These are phyloP conservation scores for Rhodosporidiobolus sp. DNA, from an alignment of 768 basidiomycete species.

Conservation along the genomic window DNA sequence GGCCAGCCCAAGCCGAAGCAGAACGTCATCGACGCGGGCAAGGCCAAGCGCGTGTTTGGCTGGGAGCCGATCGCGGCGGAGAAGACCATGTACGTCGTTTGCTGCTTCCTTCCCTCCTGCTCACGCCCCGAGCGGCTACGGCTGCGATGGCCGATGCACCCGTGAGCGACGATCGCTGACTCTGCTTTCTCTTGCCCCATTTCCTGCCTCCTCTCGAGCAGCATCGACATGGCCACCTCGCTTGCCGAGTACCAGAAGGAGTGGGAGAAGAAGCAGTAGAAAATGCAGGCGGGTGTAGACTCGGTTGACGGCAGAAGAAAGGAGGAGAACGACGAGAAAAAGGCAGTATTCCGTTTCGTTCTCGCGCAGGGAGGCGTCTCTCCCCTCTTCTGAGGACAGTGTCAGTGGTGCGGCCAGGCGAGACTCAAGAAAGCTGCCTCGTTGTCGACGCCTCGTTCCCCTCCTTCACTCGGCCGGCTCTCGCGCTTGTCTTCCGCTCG, in stretches of 20 bases:
- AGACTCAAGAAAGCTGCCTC: too few relatives aligned
- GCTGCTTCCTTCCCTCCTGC: too few relatives aligned
- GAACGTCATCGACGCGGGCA: slow-evolving; percentile 29
- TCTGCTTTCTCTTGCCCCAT: not conserved
- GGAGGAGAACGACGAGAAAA: not conserved
- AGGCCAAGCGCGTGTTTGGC: slow-evolving; percentile 16
- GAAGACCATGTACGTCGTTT: slow-evolving; percentile 29
- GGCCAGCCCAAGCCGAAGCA: slow-evolving; percentile 16
- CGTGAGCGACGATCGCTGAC: too few relatives aligned
- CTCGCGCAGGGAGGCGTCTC: too few relatives aligned
- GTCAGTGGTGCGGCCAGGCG: too few relatives aligned
- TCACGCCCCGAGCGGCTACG: too few relatives aligned
- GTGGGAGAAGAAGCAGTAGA: not conserved
- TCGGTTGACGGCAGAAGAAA: not conserved
- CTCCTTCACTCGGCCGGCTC: too few relatives aligned
- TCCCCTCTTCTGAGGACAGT: too few relatives aligned
- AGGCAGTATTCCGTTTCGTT: not conserved
- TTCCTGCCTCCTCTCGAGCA: not conserved
- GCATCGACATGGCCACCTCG: slow-evolving; percentile 20
- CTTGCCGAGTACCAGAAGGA: slow-evolving; percentile 30
- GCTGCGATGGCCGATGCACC: too few relatives aligned
- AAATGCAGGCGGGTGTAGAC: too few relatives aligned
- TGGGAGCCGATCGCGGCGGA: slow-evolving; percentile 26
- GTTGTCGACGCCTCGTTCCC: too few relatives aligned
- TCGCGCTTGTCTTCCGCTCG: too few relatives aligned